Conservation (phyloP, 1,139 yeast species). For the Suhomyces maxii region DNA sequence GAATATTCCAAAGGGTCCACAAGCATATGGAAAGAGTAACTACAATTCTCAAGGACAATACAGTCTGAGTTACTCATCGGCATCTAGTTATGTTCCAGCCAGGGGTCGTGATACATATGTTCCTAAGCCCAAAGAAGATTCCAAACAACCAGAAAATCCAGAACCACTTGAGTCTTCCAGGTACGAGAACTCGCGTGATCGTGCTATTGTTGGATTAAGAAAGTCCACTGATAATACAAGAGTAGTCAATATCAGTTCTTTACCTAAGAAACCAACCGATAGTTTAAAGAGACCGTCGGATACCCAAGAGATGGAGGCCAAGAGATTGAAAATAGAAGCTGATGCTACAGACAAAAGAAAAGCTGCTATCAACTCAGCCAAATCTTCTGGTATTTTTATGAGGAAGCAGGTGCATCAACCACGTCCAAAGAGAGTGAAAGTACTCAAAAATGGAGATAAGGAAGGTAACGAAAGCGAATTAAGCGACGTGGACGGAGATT, state of each 20-base stretch:
- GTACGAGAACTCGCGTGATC: constrained; percentile 3
- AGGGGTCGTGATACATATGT: neutral
- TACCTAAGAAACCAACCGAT: neutral
- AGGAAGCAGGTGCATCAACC: neutral
- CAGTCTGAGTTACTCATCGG: neutral
- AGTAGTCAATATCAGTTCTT: neutral
- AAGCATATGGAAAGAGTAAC: neutral
- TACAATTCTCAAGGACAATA: neutral
- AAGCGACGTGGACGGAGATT: constrained; percentile 24
- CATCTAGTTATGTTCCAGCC: neutral
- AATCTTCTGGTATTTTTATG: constrained; percentile 6
- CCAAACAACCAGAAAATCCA: neutral
- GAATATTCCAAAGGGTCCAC: neutral
- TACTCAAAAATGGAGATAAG: constrained; percentile 7
- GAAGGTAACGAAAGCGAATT: constrained; percentile 24
- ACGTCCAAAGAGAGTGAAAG: constrained; percentile 7
- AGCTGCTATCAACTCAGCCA: neutral
- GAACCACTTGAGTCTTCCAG: too few species aligned
- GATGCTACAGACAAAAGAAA: neutral
- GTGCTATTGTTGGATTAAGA: constrained; percentile 1
- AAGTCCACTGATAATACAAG: neutral
- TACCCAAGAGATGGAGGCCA: neutral
- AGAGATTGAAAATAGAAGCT: neutral
- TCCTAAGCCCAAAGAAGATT: neutral
- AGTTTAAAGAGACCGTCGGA: constrained; percentile 1